phyloP scores from a whole-genome alignment of 2,329 filamentous ascomycete species.

The Stagonosporopsis rhizophila region DNA sequence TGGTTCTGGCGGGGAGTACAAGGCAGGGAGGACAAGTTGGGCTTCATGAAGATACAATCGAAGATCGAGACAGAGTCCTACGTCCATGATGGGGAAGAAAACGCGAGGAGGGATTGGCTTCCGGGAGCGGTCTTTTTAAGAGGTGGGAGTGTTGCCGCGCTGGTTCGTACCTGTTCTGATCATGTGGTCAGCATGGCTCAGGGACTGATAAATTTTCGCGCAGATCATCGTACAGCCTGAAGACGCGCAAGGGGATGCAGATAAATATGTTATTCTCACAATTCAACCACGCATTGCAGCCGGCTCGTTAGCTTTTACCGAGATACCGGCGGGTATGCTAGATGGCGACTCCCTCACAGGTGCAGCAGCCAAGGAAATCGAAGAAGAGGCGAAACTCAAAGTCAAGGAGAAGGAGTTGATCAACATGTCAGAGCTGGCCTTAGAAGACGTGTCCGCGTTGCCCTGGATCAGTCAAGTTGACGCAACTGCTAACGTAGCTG shows the following conservation, averaged over 20 bases:
- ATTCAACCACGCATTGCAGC: conserved; percentile 65
- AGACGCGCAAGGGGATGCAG: conserved; percentile 49
- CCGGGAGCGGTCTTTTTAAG: conserved; percentile 65
- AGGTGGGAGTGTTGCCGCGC: conserved; percentile 65
- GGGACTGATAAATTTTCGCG: conserved; percentile 24
- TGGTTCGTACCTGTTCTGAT: conserved; percentile 50
- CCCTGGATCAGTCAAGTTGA: neutral
- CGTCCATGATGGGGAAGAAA: conserved; percentile 20
- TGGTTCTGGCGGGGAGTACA: conserved; percentile 54
- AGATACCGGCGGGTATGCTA: conserved; percentile 68
- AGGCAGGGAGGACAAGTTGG: conserved; percentile 48
- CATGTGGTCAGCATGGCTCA: neutral
- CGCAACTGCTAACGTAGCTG: neutral
- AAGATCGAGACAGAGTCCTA: conserved; percentile 60
- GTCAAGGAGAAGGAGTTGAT: conserved; percentile 59
- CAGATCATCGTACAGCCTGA: conserved; percentile 64
- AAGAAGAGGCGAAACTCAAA: conserved; percentile 63
- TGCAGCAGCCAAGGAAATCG: conserved; percentile 63
- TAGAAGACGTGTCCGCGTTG: conserved; percentile 27
- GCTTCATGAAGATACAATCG: conserved; percentile 64
- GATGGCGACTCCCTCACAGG: conserved; percentile 64
- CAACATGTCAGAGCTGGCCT: conserved; percentile 61
- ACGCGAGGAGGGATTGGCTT: conserved; percentile 51
- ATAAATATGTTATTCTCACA: conserved; percentile 58
- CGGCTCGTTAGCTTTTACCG: conserved; percentile 61